Percentiles rank a stretch among this genome's conserved stretches.
phyloP scores from a whole-genome alignment of 2,329 filamentous ascomycete genomes.

The Diaporthe sp. region DNA sequence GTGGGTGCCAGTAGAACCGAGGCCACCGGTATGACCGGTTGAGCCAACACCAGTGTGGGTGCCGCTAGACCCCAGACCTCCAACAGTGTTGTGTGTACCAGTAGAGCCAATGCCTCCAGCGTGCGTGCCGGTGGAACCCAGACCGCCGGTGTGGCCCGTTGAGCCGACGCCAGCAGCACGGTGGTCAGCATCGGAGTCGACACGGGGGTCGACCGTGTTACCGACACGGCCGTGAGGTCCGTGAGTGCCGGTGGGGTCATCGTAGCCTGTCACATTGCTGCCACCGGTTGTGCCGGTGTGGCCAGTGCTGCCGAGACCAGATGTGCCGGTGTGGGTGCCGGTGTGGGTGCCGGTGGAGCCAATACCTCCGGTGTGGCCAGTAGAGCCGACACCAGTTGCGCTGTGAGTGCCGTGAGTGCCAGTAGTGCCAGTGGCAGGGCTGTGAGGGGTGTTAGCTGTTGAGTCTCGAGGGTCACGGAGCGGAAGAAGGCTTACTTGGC shows the following conservation, averaged over 20 bases:
- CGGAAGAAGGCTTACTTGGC: conserved; percentile 41
- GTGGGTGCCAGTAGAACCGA: conserved; percentile 44
- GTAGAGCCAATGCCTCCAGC: background rate
- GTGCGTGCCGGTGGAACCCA: background rate
- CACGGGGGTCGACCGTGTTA: conserved; percentile 65
- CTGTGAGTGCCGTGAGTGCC: background rate
- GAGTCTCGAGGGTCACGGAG: conserved; percentile 44
- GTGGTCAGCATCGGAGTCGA: conserved; percentile 64
- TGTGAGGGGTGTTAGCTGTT: conserved; percentile 37
- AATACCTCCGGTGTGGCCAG: conserved; percentile 46
- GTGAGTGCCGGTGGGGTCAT: conserved; percentile 47
- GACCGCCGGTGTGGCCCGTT: background rate
- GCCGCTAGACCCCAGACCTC: conserved; percentile 50
- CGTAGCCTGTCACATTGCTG: background rate
- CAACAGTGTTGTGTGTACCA: conserved; percentile 47
- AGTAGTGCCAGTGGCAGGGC: conserved; percentile 43
- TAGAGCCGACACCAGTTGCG: background rate
- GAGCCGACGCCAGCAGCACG: conserved; percentile 43
- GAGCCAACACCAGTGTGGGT: conserved; percentile 44
- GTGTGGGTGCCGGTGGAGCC: conserved; percentile 40
- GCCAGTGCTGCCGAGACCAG: conserved; percentile 40
- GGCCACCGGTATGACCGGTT: background rate
- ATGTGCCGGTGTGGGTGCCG: conserved; percentile 16
- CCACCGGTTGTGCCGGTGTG: conserved; percentile 44
- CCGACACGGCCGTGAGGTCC: conserved; percentile 59